A percentile compares a stretch with the other conserved stretches of the same genome.
Conservation (phyloP, 768 basidiomycete species). For the Podaxis rugospora region DNA sequence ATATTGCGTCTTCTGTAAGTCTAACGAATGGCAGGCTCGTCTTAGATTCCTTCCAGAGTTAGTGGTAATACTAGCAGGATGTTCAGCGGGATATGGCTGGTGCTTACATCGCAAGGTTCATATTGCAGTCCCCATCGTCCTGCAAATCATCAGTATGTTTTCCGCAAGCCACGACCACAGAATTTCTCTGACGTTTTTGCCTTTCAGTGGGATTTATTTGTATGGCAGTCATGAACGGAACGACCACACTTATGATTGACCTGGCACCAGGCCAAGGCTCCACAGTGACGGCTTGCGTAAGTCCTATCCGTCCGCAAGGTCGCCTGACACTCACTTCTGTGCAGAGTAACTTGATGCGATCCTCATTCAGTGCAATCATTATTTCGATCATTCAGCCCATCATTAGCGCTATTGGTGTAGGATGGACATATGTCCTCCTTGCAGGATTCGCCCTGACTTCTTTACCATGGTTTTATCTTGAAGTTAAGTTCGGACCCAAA, state of each 20-base stretch:
- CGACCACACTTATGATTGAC: conserved; percentile 64
- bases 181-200: background rate
- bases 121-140: conserved; percentile 48
- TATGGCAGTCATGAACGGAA: conserved; percentile 49
- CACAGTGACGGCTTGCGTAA: conserved; percentile 67
- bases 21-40: conserved; percentile 14
- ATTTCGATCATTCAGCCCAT: conserved; percentile 64
- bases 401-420: conserved; percentile 51
- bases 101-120: conserved; percentile 41
- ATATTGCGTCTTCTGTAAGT: background rate
- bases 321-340: background rate
- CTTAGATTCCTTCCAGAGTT: conserved; percentile 17
- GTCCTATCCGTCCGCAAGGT: conserved; percentile 19
- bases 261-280: conserved; percentile 58
- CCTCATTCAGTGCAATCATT: conserved; percentile 50
- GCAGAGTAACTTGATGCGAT: conserved; percentile 70
- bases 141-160: conserved; percentile 33
- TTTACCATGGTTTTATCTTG: conserved; percentile 48
- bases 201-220: conserved; percentile 44
- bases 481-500: conserved; percentile 48
- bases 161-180: background rate
- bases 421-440: conserved; percentile 68
- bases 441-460: conserved; percentile 41
- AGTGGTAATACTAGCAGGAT: conserved; percentile 28
- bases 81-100: conserved; percentile 59